Conservation (phyloP, 139 green algal genomes). For the Chara braunii region DNA sequence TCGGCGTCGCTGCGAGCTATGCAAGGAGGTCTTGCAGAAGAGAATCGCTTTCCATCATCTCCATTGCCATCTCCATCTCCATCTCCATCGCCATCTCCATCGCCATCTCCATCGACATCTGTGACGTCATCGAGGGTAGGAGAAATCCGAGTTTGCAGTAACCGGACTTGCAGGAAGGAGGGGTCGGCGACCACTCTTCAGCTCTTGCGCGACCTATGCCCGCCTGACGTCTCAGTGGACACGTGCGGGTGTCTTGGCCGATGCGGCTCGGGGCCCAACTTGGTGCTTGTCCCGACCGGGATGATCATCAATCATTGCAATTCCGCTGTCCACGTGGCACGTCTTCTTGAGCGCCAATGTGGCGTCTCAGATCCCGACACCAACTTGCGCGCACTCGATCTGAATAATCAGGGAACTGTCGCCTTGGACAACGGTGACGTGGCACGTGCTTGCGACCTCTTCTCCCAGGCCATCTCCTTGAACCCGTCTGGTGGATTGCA, state of each 20-base stretch:
- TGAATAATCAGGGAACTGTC: conserved; percentile 17
- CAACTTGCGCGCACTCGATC: conserved; percentile 17
- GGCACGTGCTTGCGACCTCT: conserved; percentile 5
- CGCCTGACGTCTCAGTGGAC: conserved; percentile 24
- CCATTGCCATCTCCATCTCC: too few species aligned
- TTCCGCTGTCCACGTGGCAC: conserved; percentile 23
- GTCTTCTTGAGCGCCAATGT: conserved; percentile 30
- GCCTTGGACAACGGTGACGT: conserved; percentile 1
- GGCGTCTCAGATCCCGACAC: conserved; percentile 14
- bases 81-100: too few species aligned
- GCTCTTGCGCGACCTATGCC: conserved; percentile 13
- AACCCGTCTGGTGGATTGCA: too few species aligned
- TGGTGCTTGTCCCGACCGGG: conserved; percentile 8
- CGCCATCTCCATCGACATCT: too few species aligned
- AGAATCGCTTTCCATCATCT: too few species aligned
- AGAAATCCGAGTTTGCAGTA: conserved; percentile 25
- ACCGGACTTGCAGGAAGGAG: conserved; percentile 24
- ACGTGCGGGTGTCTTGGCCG: conserved; percentile 24
- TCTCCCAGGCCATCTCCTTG: too few species aligned
- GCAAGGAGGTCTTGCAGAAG: too few species aligned
- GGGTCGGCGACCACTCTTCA: conserved; percentile 13
- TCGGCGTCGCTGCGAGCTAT: too few species aligned
- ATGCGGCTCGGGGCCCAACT: conserved; percentile 21
- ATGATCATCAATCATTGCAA: conserved; percentile 24
- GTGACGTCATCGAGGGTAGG: too few species aligned